Evolutionary conservation across 2,329 filamentous ascomycete genomes (phyloP).

Genomic region (Tolypocladium endophyticum): DNA sequence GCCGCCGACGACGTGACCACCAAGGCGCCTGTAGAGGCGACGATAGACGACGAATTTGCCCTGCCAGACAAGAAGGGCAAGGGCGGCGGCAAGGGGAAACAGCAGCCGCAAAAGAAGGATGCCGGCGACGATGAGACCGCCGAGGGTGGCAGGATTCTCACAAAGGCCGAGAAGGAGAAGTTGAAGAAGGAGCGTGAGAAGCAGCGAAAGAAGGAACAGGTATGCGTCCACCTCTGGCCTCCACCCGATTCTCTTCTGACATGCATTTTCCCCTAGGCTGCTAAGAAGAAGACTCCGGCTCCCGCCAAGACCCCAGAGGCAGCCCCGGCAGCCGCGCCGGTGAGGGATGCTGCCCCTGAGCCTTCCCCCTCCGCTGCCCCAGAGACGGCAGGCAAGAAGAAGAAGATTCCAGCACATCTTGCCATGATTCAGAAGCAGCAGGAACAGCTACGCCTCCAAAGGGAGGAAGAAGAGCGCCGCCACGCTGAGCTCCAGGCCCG

Average conservation of each 20-base stretch:
- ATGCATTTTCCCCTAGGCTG: slow-evolving; percentile 37
- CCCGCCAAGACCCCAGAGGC: slow-evolving; percentile 18
- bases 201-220: slow-evolving; percentile 96
- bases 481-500: slow-evolving; percentile 54
- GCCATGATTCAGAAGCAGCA: slow-evolving; percentile 71
- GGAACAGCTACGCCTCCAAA: slow-evolving; percentile 56
- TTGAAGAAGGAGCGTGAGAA: slow-evolving; percentile 98
- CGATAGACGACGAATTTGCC: slow-evolving; percentile 76
- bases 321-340: slow-evolving; percentile 20
- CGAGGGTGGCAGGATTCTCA: slow-evolving; percentile 62
- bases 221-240: slow-evolving; percentile 21
- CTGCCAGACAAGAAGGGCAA: slow-evolving; percentile 68
- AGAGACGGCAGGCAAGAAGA: slow-evolving; percentile 60
- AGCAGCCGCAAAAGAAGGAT: slow-evolving; percentile 30
- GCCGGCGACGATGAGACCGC: slow-evolving; percentile 41
- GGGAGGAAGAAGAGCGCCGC: slow-evolving; percentile 55
- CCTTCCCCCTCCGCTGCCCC: slow-evolving; percentile 22
- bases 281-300: slow-evolving; percentile 63
- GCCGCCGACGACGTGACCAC: slow-evolving; percentile 29
- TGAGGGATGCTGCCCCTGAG: slow-evolving; percentile 40
- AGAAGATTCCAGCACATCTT: slow-evolving; percentile 75
- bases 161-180: slow-evolving; percentile 97
- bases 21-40: slow-evolving; percentile 74
- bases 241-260: slow-evolving; percentile 3
- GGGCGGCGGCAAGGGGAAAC: slow-evolving; percentile 40